Evolutionary conservation across 140 eudicot genomes (phyloP), one percentile per base, ranked within the genome.

Genomic region (Anethum foeniculum): DNA sequence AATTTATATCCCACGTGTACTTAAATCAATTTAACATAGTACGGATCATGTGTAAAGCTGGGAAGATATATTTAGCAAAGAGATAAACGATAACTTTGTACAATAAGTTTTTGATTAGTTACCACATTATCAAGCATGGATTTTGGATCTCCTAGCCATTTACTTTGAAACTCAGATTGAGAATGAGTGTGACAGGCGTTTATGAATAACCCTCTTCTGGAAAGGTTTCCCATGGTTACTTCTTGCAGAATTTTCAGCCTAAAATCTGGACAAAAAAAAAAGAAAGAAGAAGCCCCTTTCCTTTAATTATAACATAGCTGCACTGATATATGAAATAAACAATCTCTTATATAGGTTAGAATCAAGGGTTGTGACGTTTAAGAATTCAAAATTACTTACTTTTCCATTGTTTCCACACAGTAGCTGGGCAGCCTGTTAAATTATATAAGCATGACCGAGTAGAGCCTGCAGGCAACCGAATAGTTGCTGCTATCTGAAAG

Each of bases 131-230:
- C 58, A 16, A 74, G 51, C 56, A 74, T 44, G 30, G 78, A 74
- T 9, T 43, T n/a, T 30, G 78, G 78, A 74, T 74, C 78, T 12
- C 78, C 78, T 9, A 74, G 78, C 78, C 78, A 74, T 74, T 74
- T 74, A 44, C 54, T 25, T 44, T 74, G 78, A 25, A 74, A 74
- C 78, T 43, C 54, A 13, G 78, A 43, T 44, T 74, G 78, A 34
- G 54, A 43, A 74, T 74, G 78, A 25, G 78, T 74, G 51, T 74
- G 78, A 56, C 78, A 74, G 11, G 78, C 27, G 60, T 74, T 74
- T 25, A 74, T 74, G 78, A 74, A 74, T n/a, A 74, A 74, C 15
- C 78, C 78, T 46, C 78, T 25, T 43, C 32, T 21, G 34, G 78
- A 44, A 44, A 25, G 49, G 78, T 13, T 44, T 39, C 58, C 58